Evolutionary conservation across 139 green algal genomes (phyloP), one percentile per base, ranked within the genome.

Genomic region (Penium margaritaceum): DNA sequence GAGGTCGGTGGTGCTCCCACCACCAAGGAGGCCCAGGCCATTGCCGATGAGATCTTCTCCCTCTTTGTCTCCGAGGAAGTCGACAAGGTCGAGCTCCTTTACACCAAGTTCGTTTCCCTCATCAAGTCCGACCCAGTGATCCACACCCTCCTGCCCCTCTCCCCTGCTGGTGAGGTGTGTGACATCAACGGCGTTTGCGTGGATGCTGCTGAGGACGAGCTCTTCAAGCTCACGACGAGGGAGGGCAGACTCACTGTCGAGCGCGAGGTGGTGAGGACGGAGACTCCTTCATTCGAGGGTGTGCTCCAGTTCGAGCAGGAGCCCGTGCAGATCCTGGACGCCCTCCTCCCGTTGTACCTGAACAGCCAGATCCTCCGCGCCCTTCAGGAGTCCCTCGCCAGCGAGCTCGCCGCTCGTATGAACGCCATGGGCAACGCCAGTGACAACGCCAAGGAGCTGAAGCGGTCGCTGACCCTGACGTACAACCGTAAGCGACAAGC

Each of bases 241-340:
- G 91, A 89, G 47, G 92, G 92, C 51, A 83, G 91, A 84, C 84
- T 98, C 33, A 78, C 80, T 0, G 86, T 98, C 38, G 89, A 96
- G 85, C 81, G 89, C 53, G 90, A 97, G 85, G 77, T 81, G 61
- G 71, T 84, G 41, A 84, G 89, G 27, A 91, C 86, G 44, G 66
- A 63, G 27, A 85, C 81, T 19, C 68, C 68, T 34, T 82, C 88
- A 39, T 85, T 98, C 67, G 90, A 98, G 78, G 79, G 84, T 37
- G 75, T 77, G 67, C 85, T 98, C 19, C 93, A 96, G 81, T 99
- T 99, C 70, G 94, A 99, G 89, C 94, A 99, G 86, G 94, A 98
- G 76, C 93, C 94, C 27, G 83, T 90, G 6, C 95, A 98, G 89
- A 97, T 99, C 72, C 86, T 99, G 65, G 95, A 99, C 72, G 90